Evolutionary conservation across 129 eudicot species (phyloP), one percentile per base, ranked within the genome.

Genomic region (Arctium lappa): DNA sequence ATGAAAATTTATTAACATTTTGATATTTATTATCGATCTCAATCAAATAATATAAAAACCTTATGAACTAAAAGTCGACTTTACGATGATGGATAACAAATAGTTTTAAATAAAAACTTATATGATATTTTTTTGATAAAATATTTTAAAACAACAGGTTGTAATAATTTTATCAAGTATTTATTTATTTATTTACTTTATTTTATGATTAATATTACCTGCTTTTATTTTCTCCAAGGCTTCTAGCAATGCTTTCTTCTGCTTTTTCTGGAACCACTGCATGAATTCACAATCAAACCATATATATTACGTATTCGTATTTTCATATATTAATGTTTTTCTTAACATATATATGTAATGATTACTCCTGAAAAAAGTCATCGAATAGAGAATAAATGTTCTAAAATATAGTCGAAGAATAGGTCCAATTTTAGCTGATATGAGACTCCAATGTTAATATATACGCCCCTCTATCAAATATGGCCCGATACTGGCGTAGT

Each of bases 171-270:
- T 42, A 73, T 10, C 73, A 65, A 34, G 1, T 74, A 16, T 44
- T 1, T 50, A 33, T 1, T 1, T 50, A 33, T 1, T 37, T 12
- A 65, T 30, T 76, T 34, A 75, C 2, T 15, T 42, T 30, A 37
- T 18, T 11, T 73, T 22, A 56, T 9, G 0, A 18, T 8, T 9
- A 60, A 37, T 34, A 3, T 79, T 79, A 92, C 97, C 97, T 80
- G 93, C 87, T 92, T 92, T 92, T 36, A 92, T 90, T 85, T 92
- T 92, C 79, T 90, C 97, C 76, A 92, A 80, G 65, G 94, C 97
- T 81, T 90, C 91, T 65, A 85, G 78, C 93, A 92, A 82, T 39
- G 97, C 94, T 86, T 92, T 92, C 77, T 92, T 92, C 44, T 87
- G 88, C 75, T 87, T 88, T 63, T 88, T 92, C 1, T 84, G 86